A percentile compares a stretch with the other conserved stretches of the same genome.
phyloP scores from a whole-genome alignment of 2,329 filamentous ascomycete genomes.

The Chalaropsis thielavioides region DNA sequence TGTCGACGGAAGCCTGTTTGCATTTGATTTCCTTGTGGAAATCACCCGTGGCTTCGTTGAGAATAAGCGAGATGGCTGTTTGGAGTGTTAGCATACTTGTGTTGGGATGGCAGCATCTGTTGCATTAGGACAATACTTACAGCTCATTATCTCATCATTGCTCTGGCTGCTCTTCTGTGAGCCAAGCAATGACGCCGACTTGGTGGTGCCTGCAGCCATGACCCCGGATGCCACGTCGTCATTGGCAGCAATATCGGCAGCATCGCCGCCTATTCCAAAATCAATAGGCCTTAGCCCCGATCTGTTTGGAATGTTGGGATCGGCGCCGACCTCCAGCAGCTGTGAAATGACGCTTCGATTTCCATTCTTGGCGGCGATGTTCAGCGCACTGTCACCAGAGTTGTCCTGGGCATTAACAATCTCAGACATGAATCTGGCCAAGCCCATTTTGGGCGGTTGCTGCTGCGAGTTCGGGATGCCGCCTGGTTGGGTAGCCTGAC shows the following conservation, averaged over 20 bases:
- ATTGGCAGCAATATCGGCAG: conserved; percentile 31
- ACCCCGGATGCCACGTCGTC: conserved; percentile 25
- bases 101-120: background rate
- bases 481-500: conserved; percentile 29
- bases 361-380: conserved; percentile 82
- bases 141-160: conserved; percentile 63
- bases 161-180: conserved; percentile 48
- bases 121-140: conserved; percentile 36
- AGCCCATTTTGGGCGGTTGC: conserved; percentile 52
- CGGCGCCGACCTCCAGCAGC: conserved; percentile 83
- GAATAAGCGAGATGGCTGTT: conserved; percentile 64
- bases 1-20: conserved; percentile 73
- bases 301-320: conserved; percentile 81
- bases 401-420: conserved; percentile 94
- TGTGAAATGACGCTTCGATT: conserved; percentile 96
- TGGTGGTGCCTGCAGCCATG: conserved; percentile 14
- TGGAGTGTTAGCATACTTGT: conserved; percentile 23
- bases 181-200: conserved; percentile 30
- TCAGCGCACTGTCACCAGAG: conserved; percentile 85
- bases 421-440: conserved; percentile 89
- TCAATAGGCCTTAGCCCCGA: conserved; percentile 82
- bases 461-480: conserved; percentile 29
- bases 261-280: conserved; percentile 73
- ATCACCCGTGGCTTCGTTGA: conserved; percentile 62
- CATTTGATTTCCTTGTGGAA: conserved; percentile 68